Percentiles rank a stretch among this genome's conserved stretches.
phyloP scores from a whole-genome alignment of 2,329 filamentous ascomycete genomes.

The Colletotrichum tanaceti region DNA sequence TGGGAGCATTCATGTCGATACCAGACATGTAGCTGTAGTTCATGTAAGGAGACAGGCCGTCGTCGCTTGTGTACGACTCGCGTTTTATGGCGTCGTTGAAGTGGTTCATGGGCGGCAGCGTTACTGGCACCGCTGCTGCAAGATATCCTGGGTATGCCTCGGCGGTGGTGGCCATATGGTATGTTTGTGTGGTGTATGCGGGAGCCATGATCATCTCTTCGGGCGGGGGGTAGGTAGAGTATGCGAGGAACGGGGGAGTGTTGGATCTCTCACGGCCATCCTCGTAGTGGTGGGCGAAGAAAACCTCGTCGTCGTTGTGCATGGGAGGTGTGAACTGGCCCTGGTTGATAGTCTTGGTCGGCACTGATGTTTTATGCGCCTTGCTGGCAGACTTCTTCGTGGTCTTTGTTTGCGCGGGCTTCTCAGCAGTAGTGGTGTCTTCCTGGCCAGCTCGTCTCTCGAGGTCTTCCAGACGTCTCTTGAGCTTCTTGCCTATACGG shows the following conservation, averaged over 20 bases:
- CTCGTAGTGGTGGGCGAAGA: constrained; percentile 67
- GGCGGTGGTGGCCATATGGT: constrained; percentile 62
- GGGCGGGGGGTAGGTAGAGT: constrained; percentile 74
- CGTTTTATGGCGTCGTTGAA: constrained; percentile 75
- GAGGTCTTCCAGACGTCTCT: constrained; percentile 87
- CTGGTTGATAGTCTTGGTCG: constrained; percentile 56
- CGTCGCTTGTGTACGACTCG: constrained; percentile 68
- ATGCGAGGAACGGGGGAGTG: constrained; percentile 76
- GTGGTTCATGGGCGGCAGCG: constrained; percentile 73
- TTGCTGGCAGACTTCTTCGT: constrained; percentile 55
- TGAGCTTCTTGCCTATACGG: constrained; percentile 84
- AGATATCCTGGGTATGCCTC: constrained; percentile 69
- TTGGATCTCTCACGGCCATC: constrained; percentile 76
- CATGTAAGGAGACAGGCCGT: constrained; percentile 73
- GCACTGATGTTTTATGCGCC: constrained; percentile 50
- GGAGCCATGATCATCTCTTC: constrained; percentile 72
- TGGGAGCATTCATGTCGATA: constrained; percentile 70
- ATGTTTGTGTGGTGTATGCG: constrained; percentile 66
- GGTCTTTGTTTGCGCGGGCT: constrained; percentile 51
- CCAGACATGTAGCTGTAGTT: constrained; percentile 73
- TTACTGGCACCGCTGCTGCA: constrained; percentile 65
- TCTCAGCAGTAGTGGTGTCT: constrained; percentile 56
- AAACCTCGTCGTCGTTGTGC: constrained; percentile 72
- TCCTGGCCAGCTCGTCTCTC: constrained; percentile 78
- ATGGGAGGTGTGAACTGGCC: constrained; percentile 72